A percentile compares a stretch with the other conserved stretches of the same genome.
Evolutionary conservation across 176 grass and related monocot species (phyloP).

Genomic region (Lolium perenne): DNA sequence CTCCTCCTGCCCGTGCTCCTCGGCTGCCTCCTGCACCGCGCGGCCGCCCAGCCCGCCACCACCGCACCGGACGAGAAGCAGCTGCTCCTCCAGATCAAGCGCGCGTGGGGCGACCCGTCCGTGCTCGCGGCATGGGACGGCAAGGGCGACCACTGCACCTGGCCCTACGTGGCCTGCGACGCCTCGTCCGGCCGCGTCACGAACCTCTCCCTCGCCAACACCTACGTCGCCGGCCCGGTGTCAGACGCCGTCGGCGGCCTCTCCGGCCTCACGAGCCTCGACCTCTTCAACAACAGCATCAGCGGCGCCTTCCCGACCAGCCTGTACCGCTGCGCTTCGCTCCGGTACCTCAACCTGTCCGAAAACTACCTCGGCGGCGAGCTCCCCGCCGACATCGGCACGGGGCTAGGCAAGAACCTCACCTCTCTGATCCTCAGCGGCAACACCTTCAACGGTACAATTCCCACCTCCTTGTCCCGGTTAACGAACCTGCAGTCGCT

Average conservation of each 20-base stretch:
- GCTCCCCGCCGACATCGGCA: constrained; percentile 59
- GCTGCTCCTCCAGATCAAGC: constrained; percentile 58
- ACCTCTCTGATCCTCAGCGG: constrained; percentile 32
- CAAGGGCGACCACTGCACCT: constrained; percentile 54
- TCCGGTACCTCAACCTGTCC: constrained; percentile 57
- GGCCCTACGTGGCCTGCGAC: constrained; percentile 59
- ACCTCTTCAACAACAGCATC: constrained; percentile 62
- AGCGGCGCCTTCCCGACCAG: constrained; percentile 36
- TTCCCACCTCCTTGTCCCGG: constrained; percentile 52
- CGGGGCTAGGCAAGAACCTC: constrained; percentile 28
- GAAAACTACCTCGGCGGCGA: constrained; percentile 50
- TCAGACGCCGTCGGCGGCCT: constrained; percentile 61
- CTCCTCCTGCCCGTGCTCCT: constrained; percentile 37
- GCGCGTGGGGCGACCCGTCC: constrained; percentile 49
- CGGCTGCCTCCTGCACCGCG: constrained; percentile 9
- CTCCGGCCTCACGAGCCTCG: constrained; percentile 46
- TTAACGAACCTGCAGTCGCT: constrained; percentile 43
- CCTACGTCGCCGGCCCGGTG: constrained; percentile 40
- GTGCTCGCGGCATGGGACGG: constrained; percentile 57
- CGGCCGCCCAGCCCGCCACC: constrained; percentile 25
- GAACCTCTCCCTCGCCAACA: constrained; percentile 31
- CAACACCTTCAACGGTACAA: constrained; percentile 51
- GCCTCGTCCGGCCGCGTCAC: constrained; percentile 39
- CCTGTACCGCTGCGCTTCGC: constrained; percentile 51
- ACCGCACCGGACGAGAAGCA: constrained; percentile 30